Evolutionary conservation across 2,329 filamentous ascomycete species (phyloP), one percentile per base, ranked within the genome.

Genomic region (Exophiala viscosa): DNA sequence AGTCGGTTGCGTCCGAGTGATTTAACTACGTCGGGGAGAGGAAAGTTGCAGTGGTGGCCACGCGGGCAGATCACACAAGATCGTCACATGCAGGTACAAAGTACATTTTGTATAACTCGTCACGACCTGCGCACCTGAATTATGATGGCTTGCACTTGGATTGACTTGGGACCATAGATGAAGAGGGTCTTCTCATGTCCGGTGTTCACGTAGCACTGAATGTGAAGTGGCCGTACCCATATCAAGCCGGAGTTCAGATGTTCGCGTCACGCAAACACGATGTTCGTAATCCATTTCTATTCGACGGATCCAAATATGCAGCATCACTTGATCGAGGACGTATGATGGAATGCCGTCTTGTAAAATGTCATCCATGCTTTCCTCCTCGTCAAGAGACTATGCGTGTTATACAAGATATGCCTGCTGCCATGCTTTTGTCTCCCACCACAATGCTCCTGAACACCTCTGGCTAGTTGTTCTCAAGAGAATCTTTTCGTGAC

Each of bases 401-500:
- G 13, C 23, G 42, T 58, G 48, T 45, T 52, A 48, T 58, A 58
- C 55, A 44, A 28, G 40, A 46, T 40, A 45, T 46, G 36, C 39
- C 36, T 23, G 33, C 14, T 20, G 31, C 48, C 36, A 47, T 50
- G 54, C 49, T 58, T 52, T 52, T 58, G 32, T 44, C 45, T 58
- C 35, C 41, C 32, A 45, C 33, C 20, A 9, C 17, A 33, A 48
- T 13, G 39, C 28, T 14, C 48, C 7, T 38, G 23, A 18, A 45
- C 9, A n/a, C 23, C 35, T 34, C 36, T 14, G 13, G 33, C 45
- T 17, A 18, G 15, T 35, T n/a, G 15, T 15, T 23, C 40, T 47
- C 55, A 64, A 42, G 81, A 82, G 81, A 96, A 95, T 73, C 86
- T 87, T 75, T 90, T 86, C 65, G 90, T 95, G 69, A 96, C 77